Base-by-base conservation (phyloP, 1,139 yeast species). In the Debaryomyces sp. region DNA sequence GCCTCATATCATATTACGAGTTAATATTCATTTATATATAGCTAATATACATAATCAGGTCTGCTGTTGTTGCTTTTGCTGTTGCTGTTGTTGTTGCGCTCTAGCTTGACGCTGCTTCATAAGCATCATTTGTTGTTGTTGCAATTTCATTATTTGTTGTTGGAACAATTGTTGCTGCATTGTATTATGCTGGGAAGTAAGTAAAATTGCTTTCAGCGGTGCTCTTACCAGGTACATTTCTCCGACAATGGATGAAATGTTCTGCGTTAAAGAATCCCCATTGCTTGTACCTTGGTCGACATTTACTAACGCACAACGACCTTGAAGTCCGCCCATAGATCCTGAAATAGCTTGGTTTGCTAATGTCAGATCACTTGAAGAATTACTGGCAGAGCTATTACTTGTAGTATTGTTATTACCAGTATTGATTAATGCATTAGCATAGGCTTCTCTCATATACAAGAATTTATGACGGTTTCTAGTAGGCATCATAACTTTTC, bases 381-480 rank as follows among this genome's bases (percentile, higher is more conserved):
- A 62, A 48, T 50, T 52, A 56, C 47, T 54, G 37, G 67, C 49
- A 39, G 60, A 56, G 10, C 54, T 57, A 35, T 58, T 58, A n/a
- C 49, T 49, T 9, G 51, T 35, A 30, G 49, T 55, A 36, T 55
- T 59, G 47, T 58, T 66, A 45, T 63, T 66, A 2, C 72, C 70
- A 17, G 70, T 64, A 26, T 69, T 68, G 6, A 83, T 71, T 22
- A 82, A 70, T 2, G 85, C 82, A 55, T 79, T 76, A 3, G 92
- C 91, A 68, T 87, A 86, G 76, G 87, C 84, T 62, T 87, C 94
- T 57, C 97, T 78, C 86, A 89, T 87, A 53, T 91, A 80, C 53
- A 91, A 75, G 59, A 88, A 89, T 49, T 83, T 78, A 41, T 85
- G 85, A 55, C 96, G 82, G 52, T 82, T 70, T 47, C 89, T 77